Conservation (phyloP, 768 basidiomycete species). For the Leccinum pellstonianum region DNA sequence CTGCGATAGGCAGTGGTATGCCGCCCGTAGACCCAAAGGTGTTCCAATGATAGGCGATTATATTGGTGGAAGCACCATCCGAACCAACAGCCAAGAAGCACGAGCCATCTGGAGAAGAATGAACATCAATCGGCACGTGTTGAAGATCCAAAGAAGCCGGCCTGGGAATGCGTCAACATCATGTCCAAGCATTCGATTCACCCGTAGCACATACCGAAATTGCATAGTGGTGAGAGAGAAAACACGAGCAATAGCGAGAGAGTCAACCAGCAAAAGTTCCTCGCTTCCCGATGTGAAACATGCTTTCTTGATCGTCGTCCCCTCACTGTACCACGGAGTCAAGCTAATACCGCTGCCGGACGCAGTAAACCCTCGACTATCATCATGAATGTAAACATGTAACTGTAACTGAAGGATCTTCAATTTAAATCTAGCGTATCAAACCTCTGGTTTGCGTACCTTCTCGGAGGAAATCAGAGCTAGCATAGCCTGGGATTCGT, state of each 20-base stretch:
- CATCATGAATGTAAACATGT: slow-evolving; percentile 50
- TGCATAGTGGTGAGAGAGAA: slow-evolving; percentile 54
- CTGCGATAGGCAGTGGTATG: slow-evolving; percentile 35
- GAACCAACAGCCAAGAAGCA: slow-evolving; percentile 42
- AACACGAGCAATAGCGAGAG: slow-evolving; percentile 42
- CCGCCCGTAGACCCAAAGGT: slow-evolving; percentile 55
- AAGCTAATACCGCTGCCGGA: slow-evolving; percentile 45
- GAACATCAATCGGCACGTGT: slow-evolving; percentile 32
- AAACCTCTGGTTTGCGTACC: slow-evolving; percentile 26
- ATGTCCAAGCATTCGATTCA: neutral
- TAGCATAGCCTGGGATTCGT: no score
- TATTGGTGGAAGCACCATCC: slow-evolving; percentile 14
- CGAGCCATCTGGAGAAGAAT: slow-evolving; percentile 54
- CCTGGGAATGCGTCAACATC: slow-evolving; percentile 27
- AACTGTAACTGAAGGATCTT: slow-evolving; percentile 34
- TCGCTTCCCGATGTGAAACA: slow-evolving; percentile 51
- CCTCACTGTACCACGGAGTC: slow-evolving; percentile 42
- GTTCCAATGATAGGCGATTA: slow-evolving; percentile 52
- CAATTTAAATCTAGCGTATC: neutral
- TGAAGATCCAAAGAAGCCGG: slow-evolving; percentile 45
- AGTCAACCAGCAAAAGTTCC: slow-evolving; percentile 53
- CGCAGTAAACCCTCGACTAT: slow-evolving; percentile 41
- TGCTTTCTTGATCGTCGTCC: slow-evolving; percentile 34
- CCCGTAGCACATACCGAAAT: slow-evolving; percentile 42
- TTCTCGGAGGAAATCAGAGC: no score